A percentile compares a stretch with the other conserved stretches of the same genome.
phyloP scores from a whole-genome alignment of 2,329 filamentous ascomycete species.

The Rhynchosporium graminicola region DNA sequence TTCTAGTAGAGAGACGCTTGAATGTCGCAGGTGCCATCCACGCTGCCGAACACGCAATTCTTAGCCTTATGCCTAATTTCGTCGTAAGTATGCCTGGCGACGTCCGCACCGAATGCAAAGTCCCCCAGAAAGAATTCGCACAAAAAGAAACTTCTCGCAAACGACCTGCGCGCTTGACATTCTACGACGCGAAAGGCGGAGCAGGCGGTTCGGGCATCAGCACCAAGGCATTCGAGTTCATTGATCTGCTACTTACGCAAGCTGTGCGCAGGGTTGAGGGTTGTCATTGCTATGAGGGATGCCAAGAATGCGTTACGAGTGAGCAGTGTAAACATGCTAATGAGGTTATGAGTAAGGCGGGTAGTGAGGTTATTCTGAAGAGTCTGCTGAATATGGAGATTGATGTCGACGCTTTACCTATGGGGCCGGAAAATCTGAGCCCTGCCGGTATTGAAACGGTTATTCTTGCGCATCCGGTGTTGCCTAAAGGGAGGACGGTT shows the following conservation, averaged over 20 bases:
- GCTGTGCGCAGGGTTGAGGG: slow-evolving; percentile 74
- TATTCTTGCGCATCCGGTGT: slow-evolving; percentile 68
- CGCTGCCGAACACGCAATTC: slow-evolving; percentile 87
- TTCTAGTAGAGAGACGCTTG: slow-evolving; percentile 70
- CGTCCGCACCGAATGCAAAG: slow-evolving; percentile 92
- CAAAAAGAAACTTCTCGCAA: slow-evolving; percentile 70
- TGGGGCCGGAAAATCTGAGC: slow-evolving; percentile 73
- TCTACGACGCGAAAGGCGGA: slow-evolving; percentile 94
- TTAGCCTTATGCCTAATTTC: slow-evolving; percentile 86
- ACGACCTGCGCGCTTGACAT: slow-evolving; percentile 82
- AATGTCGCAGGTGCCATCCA: slow-evolving; percentile 90
- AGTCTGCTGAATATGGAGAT: slow-evolving; percentile 74
- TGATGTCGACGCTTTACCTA: slow-evolving; percentile 80
- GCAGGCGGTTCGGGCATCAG: slow-evolving; percentile 81
- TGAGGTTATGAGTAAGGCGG: slow-evolving; percentile 90
- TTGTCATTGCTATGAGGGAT: slow-evolving; percentile 78
- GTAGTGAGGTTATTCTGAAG: slow-evolving; percentile 78
- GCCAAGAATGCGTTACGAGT: slow-evolving; percentile 85
- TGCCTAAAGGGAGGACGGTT: slow-evolving; percentile 30
- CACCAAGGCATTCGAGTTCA: slow-evolving; percentile 90
- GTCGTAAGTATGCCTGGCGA: slow-evolving; percentile 89
- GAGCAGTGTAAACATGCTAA: slow-evolving; percentile 85
- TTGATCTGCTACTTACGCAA: slow-evolving; percentile 74
- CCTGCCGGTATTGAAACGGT: slow-evolving; percentile 81
- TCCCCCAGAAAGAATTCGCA: slow-evolving; percentile 82